A percentile compares a stretch with the other conserved stretches of the same genome.
Conservation (phyloP, 2,329 filamentous ascomycete genomes). For the Blastomyces emzantsi region DNA sequence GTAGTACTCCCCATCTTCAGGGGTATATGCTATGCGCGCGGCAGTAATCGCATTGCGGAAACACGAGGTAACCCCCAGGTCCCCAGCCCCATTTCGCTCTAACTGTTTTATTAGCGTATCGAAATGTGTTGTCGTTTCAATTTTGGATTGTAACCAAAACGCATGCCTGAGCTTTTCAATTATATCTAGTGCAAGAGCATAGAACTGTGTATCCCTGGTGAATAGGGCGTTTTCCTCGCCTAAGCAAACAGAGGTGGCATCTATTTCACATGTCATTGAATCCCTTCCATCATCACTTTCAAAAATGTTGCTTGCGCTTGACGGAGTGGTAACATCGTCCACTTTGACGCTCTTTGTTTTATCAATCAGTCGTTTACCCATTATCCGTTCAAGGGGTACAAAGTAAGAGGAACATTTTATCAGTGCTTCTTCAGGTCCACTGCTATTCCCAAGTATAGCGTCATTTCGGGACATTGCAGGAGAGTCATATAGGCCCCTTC, state of each 20-base stretch:
- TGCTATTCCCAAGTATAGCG: slow-evolving; percentile 38
- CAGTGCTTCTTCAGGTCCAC: slow-evolving; percentile 46
- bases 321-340: not conserved
- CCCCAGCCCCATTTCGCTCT: slow-evolving; percentile 24
- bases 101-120: slow-evolving; percentile 24
- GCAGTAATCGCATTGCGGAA: slow-evolving; percentile 19
- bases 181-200: slow-evolving; percentile 20
- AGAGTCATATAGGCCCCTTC: slow-evolving; percentile 20
- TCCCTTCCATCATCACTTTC: not conserved
- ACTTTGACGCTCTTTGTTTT: not conserved
- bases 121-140: slow-evolving; percentile 22
- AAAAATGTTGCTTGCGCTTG: not conserved
- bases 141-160: slow-evolving; percentile 24
- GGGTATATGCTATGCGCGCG: slow-evolving; percentile 16
- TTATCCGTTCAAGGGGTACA: slow-evolving; percentile 13
- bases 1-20: slow-evolving; percentile 26
- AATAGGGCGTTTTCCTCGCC: not conserved
- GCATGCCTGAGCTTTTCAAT: slow-evolving; percentile 22
- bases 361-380: slow-evolving; percentile 21
- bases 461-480: slow-evolving; percentile 35
- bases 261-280: not conserved
- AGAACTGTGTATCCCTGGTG: slow-evolving; percentile 20
- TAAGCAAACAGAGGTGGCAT: not conserved
- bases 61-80: slow-evolving; percentile 20
- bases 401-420: slow-evolving; percentile 39